Conservation (phyloP, 768 basidiomycete species). For the Hypholoma fasciculare region DNA sequence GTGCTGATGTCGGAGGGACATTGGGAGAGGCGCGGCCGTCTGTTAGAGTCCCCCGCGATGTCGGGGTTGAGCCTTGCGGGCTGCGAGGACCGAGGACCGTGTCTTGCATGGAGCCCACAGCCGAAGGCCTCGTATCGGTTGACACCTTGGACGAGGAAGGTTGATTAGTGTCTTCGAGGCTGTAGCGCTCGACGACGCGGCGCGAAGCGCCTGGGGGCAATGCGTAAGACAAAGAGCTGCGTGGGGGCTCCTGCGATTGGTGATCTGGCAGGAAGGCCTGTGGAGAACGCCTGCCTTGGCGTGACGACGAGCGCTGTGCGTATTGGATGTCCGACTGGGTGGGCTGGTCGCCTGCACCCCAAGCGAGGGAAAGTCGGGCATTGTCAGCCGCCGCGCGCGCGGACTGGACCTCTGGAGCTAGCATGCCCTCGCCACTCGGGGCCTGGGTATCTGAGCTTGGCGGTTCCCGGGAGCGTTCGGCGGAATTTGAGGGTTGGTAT, state of each 20-base stretch:
- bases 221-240: conserved; percentile 43
- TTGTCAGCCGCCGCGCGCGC: conserved; percentile 3
- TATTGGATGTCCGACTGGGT: conserved; percentile 20
- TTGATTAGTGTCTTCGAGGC: conserved; percentile 45
- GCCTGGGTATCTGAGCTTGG: conserved; percentile 9
- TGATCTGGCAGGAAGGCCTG: conserved; percentile 33
- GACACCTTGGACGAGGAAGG: conserved; percentile 35
- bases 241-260: conserved; percentile 35
- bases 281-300: conserved; percentile 25
- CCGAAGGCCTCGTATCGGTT: conserved; percentile 31
- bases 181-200: conserved; percentile 52
- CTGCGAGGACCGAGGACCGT: conserved; percentile 19
- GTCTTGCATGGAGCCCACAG: conserved; percentile 28
- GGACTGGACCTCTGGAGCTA: conserved; percentile 9
- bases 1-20: conserved; percentile 30
- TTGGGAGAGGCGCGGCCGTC: conserved; percentile 25
- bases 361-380: conserved; percentile 9
- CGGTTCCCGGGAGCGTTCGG: conserved; percentile 18
- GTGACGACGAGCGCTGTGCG: conserved; percentile 21
- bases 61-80: conserved; percentile 16
- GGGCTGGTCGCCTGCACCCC: conserved; percentile 22
- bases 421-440: neutral
- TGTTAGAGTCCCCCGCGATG: conserved; percentile 16
- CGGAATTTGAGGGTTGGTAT: conserved; percentile 10
- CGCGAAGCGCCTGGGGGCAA: conserved; percentile 42